These are phyloP conservation scores for Ambrosia artemisiifolia DNA, from an alignment of 129 eudicot genomes.

Conservation along the genomic window DNA sequence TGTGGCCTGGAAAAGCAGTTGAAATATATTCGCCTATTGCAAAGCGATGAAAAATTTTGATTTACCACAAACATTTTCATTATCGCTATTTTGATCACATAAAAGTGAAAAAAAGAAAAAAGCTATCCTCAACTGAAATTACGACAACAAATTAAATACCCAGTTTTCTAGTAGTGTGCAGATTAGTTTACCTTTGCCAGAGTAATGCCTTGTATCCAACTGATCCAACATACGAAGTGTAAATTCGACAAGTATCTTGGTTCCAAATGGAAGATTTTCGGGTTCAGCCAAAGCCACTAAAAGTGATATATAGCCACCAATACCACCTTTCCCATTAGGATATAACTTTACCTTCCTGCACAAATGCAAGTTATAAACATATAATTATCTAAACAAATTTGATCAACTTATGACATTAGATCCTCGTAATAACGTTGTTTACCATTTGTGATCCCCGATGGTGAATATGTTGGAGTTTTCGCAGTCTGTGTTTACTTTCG, in stretches of 20 bases:
- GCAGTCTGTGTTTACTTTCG: slow-evolving; percentile 18
- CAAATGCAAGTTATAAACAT: background rate
- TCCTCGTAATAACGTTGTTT: background rate
- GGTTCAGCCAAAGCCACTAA: slow-evolving; percentile 48
- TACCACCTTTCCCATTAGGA: slow-evolving; percentile 47
- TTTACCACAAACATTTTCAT: too few species aligned
- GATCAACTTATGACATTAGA: background rate
- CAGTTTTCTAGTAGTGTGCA: background rate
- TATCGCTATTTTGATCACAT: too few species aligned
- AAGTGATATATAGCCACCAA: slow-evolving; percentile 35
- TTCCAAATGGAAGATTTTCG: slow-evolving; percentile 31
- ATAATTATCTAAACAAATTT: too few species aligned
- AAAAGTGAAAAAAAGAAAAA: too few species aligned
- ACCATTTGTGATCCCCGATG: slow-evolving; percentile 59
- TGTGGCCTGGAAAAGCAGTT: too few species aligned
- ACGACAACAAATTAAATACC: too few species aligned
- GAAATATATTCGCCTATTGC: too few species aligned
- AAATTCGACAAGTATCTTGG: slow-evolving; percentile 45
- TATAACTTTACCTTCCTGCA: slow-evolving; percentile 48
- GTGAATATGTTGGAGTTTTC: slow-evolving; percentile 41
- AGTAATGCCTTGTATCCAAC: slow-evolving; percentile 30
- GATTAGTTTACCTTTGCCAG: slow-evolving; percentile 35
- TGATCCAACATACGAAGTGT: slow-evolving; percentile 54
- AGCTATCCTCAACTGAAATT: too few species aligned
- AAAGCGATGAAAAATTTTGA: too few species aligned